Evolutionary conservation across 805 yeast species (phyloP), one percentile per base, ranked within the genome.

Genomic region (Suhomyces canberraensis): DNA sequence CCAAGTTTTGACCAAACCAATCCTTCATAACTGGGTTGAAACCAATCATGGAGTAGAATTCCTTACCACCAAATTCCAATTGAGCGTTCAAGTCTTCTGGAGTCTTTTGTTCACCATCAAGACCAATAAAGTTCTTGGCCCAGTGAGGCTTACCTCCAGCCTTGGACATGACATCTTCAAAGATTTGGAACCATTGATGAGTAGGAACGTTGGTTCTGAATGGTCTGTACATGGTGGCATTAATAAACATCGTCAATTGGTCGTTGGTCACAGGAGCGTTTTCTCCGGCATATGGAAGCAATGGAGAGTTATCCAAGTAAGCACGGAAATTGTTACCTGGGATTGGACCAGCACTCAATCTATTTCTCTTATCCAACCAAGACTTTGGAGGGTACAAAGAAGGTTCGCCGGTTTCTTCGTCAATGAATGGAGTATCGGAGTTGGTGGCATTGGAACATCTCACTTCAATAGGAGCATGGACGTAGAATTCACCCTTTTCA

Each of bases 161-260:
- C 18, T 77, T 79, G 34, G 71, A 73, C 71, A 90, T 69, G 1
- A 87, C 76, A 36, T 76, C 75, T 61, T 91, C 98, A 60, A 91
- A 91, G n/a, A 72, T 68, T 33, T 75, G 74, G 62, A 76, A 91
- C 96, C 97, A 91, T 47, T 78, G 73, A 31, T 76, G 78, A 24
- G 88, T 79, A 29, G 84, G 81, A 8, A 89, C 81, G 51, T 80
- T 75, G 39, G 76, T 74, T 24, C 76, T 73, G 61, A 91, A 91
- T n/a, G 98, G 98, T 60, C 97, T 75, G 61, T 90, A 91, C 79
- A 91, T 85, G 1, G 98, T 91, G 6, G 96, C 96, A 56, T 91
- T 93, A 51, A 91, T 74, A 64, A 84, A 89, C 41, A 91, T 58
- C 0, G 96, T 85, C 49, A 91, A 71, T 60, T 87, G 95, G 32